Percentiles rank a stretch among this genome's conserved stretches.
These are phyloP conservation scores for Ustilago loliicola DNA, from an alignment of 1,284 basidiomycete genomes.

Conservation along the genomic window DNA sequence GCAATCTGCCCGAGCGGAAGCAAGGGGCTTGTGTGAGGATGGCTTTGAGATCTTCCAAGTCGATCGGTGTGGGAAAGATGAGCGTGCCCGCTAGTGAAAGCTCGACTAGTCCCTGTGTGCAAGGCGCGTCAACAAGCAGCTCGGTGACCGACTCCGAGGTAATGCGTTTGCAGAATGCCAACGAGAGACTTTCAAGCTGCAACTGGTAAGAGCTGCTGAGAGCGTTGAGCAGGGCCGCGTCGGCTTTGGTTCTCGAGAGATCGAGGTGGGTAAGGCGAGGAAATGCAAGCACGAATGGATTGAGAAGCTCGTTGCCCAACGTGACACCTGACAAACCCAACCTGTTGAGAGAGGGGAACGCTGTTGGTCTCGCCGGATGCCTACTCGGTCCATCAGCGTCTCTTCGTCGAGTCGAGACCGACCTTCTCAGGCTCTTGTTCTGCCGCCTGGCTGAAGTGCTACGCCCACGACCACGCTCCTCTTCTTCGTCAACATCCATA, in stretches of 20 bases:
- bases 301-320: constrained; percentile 82
- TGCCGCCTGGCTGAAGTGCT: constrained; percentile 22
- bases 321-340: constrained; percentile 86
- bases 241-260: constrained; percentile 78
- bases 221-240: constrained; percentile 80
- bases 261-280: constrained; percentile 84
- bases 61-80: constrained; percentile 85
- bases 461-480: constrained; percentile 70
- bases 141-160: constrained; percentile 82
- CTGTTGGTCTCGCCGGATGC: constrained; percentile 55
- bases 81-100: constrained; percentile 90
- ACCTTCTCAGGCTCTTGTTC: constrained; percentile 71
- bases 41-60: constrained; percentile 77
- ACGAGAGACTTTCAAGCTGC: constrained; percentile 82
- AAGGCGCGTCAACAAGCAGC: constrained; percentile 81
- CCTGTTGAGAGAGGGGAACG: constrained; percentile 83
- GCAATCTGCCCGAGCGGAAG: constrained; percentile 81
- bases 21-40: constrained; percentile 84
- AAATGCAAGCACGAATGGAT: constrained; percentile 85
- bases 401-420: constrained; percentile 70
- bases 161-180: constrained; percentile 88
- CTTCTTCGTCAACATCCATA: constrained; percentile 73
- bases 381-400: constrained; percentile 51
- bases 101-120: constrained; percentile 77
- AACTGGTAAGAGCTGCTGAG: constrained; percentile 78